These are phyloP conservation scores for Gaultheria prostrata DNA, from an alignment of 148 eudicot species.

Conservation along the genomic window DNA sequence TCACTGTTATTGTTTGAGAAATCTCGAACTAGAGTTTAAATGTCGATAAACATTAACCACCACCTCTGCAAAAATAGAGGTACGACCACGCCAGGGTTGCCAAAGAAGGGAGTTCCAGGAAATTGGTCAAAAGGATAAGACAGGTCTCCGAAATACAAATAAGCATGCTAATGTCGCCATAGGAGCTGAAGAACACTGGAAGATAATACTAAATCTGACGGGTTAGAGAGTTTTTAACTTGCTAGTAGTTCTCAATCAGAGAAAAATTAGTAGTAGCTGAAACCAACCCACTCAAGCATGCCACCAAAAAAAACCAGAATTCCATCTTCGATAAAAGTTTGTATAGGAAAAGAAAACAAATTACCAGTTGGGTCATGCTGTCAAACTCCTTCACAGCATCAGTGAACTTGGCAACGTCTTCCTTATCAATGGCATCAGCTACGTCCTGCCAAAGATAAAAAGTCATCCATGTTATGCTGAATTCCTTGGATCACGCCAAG, in stretches of 20 bases:
- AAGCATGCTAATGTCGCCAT: background rate
- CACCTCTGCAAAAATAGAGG: background rate
- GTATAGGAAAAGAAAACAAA: background rate
- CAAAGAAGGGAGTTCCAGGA: background rate
- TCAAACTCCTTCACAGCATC: conserved; percentile 50
- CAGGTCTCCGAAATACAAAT: background rate
- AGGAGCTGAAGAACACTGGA: background rate
- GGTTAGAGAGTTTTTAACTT: background rate
- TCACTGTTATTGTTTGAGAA: background rate
- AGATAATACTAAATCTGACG: background rate
- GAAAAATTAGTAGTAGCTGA: background rate
- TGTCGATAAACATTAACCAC: background rate
- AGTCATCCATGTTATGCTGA: conserved; percentile 7
- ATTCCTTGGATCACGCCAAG: background rate
- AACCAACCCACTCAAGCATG: background rate
- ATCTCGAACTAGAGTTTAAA: background rate
- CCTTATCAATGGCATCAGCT: conserved; percentile 61
- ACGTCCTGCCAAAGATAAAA: conserved; percentile 31
- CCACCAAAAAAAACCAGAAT: background rate
- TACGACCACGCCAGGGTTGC: background rate
- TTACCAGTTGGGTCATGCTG: conserved; percentile 61
- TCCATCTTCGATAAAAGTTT: background rate
- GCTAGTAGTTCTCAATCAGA: background rate
- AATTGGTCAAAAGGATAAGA: background rate
- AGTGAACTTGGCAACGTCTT: conserved; percentile 47